A percentile compares a stretch with the other conserved stretches of the same genome.
phyloP scores from a whole-genome alignment of 164 flowering plant species.

The Kalanchoe fedtschenkoi region DNA sequence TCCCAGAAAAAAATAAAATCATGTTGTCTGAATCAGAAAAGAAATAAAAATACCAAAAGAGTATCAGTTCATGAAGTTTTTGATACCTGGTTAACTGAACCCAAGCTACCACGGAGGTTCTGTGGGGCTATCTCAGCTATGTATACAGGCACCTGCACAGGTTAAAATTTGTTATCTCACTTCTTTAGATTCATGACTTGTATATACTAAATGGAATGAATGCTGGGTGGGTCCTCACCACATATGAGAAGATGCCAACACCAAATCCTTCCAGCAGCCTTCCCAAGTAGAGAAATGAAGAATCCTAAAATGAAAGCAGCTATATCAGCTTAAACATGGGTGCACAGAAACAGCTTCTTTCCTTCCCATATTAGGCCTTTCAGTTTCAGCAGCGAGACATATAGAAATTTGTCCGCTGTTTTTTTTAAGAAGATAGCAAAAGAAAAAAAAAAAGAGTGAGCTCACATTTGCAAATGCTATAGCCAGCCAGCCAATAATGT shows the following conservation, averaged over 20 bases:
- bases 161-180: neutral
- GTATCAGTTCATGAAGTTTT: neutral
- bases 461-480: slow-evolving; percentile 58
- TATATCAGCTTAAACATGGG: neutral
- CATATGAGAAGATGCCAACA: slow-evolving; percentile 27
- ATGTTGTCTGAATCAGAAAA: no score
- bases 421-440: neutral
- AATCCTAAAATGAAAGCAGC: slow-evolving; percentile 27
- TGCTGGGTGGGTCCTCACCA: neutral
- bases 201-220: neutral
- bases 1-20: slow-evolving; percentile 48
- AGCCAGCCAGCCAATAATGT: slow-evolving; percentile 61
- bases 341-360: neutral
- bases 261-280: slow-evolving; percentile 72
- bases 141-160: slow-evolving; percentile 1
- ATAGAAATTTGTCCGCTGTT: no score
- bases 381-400: neutral
- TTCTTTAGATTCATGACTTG: neutral
- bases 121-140: neutral
- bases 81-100: neutral
- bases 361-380: neutral
- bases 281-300: slow-evolving; percentile 52
- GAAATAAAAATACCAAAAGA: neutral
- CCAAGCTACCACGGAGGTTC: neutral
- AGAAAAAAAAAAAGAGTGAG: neutral